A percentile compares a stretch with the other conserved stretches of the same genome.
These are phyloP conservation scores for Malus hybrid DNA, from an alignment of 331 rosid genomes.

Conservation along the genomic window DNA sequence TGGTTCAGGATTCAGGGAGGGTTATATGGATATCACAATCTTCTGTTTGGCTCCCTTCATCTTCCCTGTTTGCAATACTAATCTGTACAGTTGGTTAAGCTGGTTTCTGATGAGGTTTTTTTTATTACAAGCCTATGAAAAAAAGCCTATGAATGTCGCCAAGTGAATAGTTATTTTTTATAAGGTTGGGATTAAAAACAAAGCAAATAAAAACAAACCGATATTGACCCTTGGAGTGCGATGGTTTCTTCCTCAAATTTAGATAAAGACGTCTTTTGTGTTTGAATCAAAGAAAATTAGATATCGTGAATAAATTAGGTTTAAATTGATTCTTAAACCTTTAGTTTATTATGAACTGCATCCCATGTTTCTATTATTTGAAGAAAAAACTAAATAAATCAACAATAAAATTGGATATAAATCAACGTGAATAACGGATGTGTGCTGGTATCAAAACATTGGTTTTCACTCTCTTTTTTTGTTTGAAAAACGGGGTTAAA, in stretches of 20 bases:
- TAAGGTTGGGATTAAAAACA: too few relatives aligned
- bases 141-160: too few relatives aligned
- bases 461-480: not conserved
- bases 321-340: not conserved
- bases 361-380: not conserved
- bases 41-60: too few relatives aligned
- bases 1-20: not conserved
- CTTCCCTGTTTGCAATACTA: too few relatives aligned
- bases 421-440: not conserved
- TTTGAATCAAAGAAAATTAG: too few relatives aligned
- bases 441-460: not conserved
- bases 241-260: not conserved
- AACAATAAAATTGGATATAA: too few relatives aligned
- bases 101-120: too few relatives aligned
- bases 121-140: too few relatives aligned
- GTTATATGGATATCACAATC: not conserved
- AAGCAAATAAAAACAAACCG: not conserved
- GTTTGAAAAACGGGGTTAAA: not conserved
- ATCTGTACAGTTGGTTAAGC: too few relatives aligned
- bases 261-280: not conserved
- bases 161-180: not conserved
- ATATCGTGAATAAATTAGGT: too few relatives aligned
- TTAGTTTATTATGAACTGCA: not conserved
- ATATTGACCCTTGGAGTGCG: not conserved
- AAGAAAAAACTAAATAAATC: too few relatives aligned